Base-by-base conservation (phyloP, 2,329 filamentous ascomycete genomes). In the Trichoderma aggressivum region DNA sequence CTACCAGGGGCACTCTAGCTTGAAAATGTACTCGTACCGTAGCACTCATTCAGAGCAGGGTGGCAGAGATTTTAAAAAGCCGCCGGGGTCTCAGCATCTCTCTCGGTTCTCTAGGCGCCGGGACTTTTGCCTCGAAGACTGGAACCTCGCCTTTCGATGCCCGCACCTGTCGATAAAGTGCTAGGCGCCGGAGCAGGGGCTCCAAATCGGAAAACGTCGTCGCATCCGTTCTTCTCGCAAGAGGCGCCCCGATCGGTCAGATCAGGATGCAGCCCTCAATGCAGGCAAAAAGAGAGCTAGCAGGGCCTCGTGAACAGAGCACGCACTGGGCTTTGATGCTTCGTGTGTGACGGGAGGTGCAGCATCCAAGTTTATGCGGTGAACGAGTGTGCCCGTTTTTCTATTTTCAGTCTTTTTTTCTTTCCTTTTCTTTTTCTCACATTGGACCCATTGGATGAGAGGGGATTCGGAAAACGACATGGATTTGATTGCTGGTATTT, bases 211-310 rank as follows among this genome's bases (percentile, higher is more conserved):
- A 63, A 63, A 71, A 56, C 30, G 43, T 62, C 58, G 30, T 53
- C 47, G 32, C 55, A 60, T 39, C 24, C 56, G 12, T 26, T 32
- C 8, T 47, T 7, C 50, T 50, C 8, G 32, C 32, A 36, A 71
- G 18, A 18, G 16, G 14, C 16, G 55, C 24, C 36, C 56, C 30
- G 63, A 71, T 67, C 70, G 58, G 30, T 63, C 50, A 65, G 68
- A 70, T 70, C 68, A 70, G 68, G 53, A 47, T 56, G 59, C 60
- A 70, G 56, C 66, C 56, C 32, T 69, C 61, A n/a, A 61, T 4
- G 34, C n/a, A 60, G 59, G 60, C 34, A 63, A 18, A 18, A 28
- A 63, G 32, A 64, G 65, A 53, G 66, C 56, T 61, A 69, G 39
- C 56, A 60, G 39, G n/a, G 39, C 66, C 66, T 53, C 66, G 66